Evolutionary conservation across 2,329 filamentous ascomycete species (phyloP), one percentile per base, ranked within the genome.

Genomic region (Didymellaceae sp.): DNA sequence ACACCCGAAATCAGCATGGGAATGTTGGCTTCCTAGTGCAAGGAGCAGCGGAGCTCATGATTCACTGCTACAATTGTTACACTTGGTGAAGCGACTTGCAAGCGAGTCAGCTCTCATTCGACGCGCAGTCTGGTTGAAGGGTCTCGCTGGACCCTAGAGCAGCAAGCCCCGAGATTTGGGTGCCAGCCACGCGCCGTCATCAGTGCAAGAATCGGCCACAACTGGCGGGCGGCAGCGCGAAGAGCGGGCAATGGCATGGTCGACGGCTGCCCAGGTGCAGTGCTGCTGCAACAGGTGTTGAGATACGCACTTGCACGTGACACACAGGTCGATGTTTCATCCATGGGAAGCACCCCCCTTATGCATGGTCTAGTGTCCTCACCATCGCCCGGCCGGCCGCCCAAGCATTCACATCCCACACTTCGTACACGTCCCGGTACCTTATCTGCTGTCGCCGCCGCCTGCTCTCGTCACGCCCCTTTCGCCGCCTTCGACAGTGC

Each of bases 41-140:
- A 20, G 35, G n/a, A 26, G 25, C 24, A 5, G 20, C 24, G 33
- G 25, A 16, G 37, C 22, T 39, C 30, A 40, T 26, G 35, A 41
- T 21, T 34, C 21, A 32, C 34, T 28, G 24, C 24, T 7, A 11
- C 24, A 25, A 32, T 28, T 28, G 24, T 11, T 7, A 11, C 24
- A 25, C 24, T 7, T 28, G 26, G 26, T 28, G 26, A 28, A 13
- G 26, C 21, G n/a, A 11, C 34, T 24, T n/a, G n/a, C n/a, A n/a
- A n/a, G n/a, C 41, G 47, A 51, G 47, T 51, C 47, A 45, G 47
- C 35, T 7, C 22, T 37, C n/a, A 26, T 41, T 45, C 24, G 47
- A 45, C 21, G 20, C 40, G 21, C 22, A 31, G 30, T 31, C 18
- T 41, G 47, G 47, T 45, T 21, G 18, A 22, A 40, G 35, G 47